Evolutionary conservation across 1,139 yeast species (phyloP).

Genomic region (Meyerozyma elateridarum): DNA sequence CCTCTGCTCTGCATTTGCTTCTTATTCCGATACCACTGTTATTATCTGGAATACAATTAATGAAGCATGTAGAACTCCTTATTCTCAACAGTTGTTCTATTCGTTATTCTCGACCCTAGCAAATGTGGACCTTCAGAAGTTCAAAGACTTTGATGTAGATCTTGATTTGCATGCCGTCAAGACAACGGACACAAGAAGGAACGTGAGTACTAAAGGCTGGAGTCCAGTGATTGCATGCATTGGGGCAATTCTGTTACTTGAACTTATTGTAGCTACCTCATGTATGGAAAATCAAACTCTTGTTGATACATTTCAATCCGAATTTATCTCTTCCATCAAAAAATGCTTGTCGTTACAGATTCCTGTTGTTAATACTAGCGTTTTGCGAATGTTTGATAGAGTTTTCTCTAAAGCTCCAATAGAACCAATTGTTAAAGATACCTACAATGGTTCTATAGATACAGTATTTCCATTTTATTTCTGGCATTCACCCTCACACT

Average conservation of each 20-base stretch:
- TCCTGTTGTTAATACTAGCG: slow-evolving; percentile 27
- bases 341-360: slow-evolving; percentile 23
- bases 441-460: slow-evolving; percentile 13
- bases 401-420: slow-evolving; percentile 24
- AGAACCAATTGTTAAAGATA: slow-evolving; percentile 14
- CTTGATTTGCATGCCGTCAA: too few species aligned
- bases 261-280: slow-evolving; percentile 17
- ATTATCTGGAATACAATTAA: not conserved
- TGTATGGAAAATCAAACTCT: slow-evolving; percentile 13
- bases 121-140: too few species aligned
- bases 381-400: slow-evolving; percentile 31
- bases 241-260: slow-evolving; percentile 43
- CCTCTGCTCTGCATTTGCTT: not conserved
- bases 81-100: not conserved
- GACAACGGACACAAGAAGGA: too few species aligned
- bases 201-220: too few species aligned
- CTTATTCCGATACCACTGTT: not conserved
- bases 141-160: too few species aligned
- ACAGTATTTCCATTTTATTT: slow-evolving; percentile 38
- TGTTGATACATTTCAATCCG: slow-evolving; percentile 18
- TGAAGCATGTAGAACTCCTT: not conserved
- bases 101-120: too few species aligned
- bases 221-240: slow-evolving; percentile 36
- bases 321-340: slow-evolving; percentile 24
- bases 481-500: slow-evolving; percentile 43